Percentiles rank a stretch among this genome's conserved stretches.
Evolutionary conservation across 2,329 filamentous ascomycete genomes (phyloP).

Genomic region (Hortaea werneckii): DNA sequence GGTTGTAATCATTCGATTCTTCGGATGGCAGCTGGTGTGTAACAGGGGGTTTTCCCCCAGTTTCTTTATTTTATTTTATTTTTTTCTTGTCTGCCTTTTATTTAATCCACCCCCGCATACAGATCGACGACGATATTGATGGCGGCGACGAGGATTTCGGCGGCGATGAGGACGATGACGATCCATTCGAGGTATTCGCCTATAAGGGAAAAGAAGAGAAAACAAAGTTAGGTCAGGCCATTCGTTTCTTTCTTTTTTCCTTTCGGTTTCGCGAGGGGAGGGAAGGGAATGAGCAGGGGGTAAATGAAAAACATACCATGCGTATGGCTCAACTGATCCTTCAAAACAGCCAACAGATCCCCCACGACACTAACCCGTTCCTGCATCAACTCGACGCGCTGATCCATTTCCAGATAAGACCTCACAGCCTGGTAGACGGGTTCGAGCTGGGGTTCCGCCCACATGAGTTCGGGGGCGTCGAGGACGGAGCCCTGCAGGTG

Average conservation of each 20-base stretch:
- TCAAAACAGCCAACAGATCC: constrained; percentile 82
- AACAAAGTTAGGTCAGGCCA: no score
- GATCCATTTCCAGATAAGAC: constrained; percentile 96
- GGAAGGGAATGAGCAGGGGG: not conserved
- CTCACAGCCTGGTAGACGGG: constrained; percentile 92
- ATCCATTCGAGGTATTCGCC: constrained; percentile 44
- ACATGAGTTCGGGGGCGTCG: constrained; percentile 94
- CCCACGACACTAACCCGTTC: constrained; percentile 88
- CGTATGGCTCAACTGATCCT: constrained; percentile 89
- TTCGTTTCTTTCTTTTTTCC: no score
- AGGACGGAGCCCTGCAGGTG: constrained; percentile 94
- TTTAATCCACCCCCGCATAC: constrained; percentile 48
- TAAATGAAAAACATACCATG: constrained; percentile 52
- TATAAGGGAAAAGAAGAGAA: constrained; percentile 2
- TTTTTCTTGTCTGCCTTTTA: not conserved
- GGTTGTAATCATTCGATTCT: no score
- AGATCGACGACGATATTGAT: constrained; percentile 94
- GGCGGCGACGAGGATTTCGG: constrained; percentile 74
- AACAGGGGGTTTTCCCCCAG: no score
- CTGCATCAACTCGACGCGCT: constrained; percentile 78
- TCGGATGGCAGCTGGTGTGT: no score
- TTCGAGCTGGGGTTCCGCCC: constrained; percentile 93
- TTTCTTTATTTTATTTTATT: no score
- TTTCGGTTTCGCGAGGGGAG: not conserved
- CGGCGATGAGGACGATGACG: constrained; percentile 89